Evolutionary conservation across 768 basidiomycete species (phyloP).

Genomic region (Leccinum boreale): DNA sequence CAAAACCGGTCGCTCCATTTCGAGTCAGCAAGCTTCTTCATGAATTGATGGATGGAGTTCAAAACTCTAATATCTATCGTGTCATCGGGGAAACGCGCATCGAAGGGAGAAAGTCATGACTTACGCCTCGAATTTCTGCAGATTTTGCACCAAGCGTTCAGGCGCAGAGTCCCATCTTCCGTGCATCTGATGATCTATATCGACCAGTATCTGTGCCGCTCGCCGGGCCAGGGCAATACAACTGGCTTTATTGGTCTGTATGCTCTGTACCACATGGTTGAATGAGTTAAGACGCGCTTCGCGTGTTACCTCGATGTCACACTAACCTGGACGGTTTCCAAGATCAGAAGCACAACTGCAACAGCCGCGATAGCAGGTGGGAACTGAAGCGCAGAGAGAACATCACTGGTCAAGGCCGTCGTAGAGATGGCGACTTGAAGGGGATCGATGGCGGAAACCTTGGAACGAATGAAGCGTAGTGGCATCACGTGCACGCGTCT

Average conservation of each 20-base stretch:
- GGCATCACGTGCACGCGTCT: conserved; percentile 22
- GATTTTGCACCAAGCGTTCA: conserved; percentile 35
- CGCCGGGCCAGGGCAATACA: conserved; percentile 41
- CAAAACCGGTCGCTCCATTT: conserved; percentile 42
- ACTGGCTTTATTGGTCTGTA: conserved; percentile 37
- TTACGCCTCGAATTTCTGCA: conserved; percentile 41
- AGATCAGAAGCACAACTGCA: conserved; percentile 39
- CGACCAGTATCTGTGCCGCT: conserved; percentile 40
- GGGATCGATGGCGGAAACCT: conserved; percentile 22
- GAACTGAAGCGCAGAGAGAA: conserved; percentile 36
- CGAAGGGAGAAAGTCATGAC: conserved; percentile 4
- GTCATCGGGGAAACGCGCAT: background rate
- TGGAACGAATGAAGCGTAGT: conserved; percentile 27
- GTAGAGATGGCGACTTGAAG: conserved; percentile 32
- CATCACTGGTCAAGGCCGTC: conserved; percentile 28
- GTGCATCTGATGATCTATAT: conserved; percentile 44
- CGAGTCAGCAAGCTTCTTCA: conserved; percentile 36
- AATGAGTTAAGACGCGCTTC: background rate
- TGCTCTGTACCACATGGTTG: conserved; percentile 13
- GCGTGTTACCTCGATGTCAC: background rate
- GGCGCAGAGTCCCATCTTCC: conserved; percentile 45
- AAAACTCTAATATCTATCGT: conserved; percentile 32
- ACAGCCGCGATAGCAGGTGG: conserved; percentile 43
- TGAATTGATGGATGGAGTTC: conserved; percentile 37
- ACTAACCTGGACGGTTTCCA: conserved; percentile 45